These are phyloP conservation scores for Aquilaria malaccensis DNA, from an alignment of 345 rosid species.

Conservation along the genomic window DNA sequence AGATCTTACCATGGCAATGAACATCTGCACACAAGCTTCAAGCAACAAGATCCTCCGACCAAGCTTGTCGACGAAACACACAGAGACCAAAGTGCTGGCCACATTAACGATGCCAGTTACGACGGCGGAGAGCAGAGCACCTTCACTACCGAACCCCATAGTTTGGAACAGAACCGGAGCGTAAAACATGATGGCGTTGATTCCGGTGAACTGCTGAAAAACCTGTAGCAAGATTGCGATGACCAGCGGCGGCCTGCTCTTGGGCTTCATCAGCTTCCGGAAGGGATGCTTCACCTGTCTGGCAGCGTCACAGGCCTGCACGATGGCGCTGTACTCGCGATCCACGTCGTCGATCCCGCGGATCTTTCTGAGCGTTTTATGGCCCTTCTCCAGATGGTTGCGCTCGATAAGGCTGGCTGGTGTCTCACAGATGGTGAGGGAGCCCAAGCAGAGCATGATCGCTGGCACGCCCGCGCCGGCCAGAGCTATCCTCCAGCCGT, in stretches of 20 bases:
- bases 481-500: slow-evolving; percentile 39
- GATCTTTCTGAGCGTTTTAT: slow-evolving; percentile 32
- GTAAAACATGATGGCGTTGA: slow-evolving; percentile 47
- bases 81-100: slow-evolving; percentile 46
- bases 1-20: slow-evolving; percentile 23
- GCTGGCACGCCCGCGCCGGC: slow-evolving; percentile 41
- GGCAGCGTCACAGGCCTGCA: slow-evolving; percentile 29
- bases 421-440: slow-evolving; percentile 43
- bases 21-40: slow-evolving; percentile 42
- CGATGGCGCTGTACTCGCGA: slow-evolving; percentile 24
- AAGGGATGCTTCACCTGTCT: slow-evolving; percentile 36
- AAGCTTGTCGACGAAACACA: slow-evolving; percentile 46
- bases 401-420: slow-evolving; percentile 65
- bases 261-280: slow-evolving; percentile 30
- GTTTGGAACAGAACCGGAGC: slow-evolving; percentile 68
- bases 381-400: slow-evolving; percentile 35
- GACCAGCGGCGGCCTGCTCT: slow-evolving; percentile 30
- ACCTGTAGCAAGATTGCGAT: slow-evolving; percentile 31
- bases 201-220: slow-evolving; percentile 40
- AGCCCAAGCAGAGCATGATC: slow-evolving; percentile 33
- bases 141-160: slow-evolving; percentile 49
- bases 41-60: slow-evolving; percentile 59
- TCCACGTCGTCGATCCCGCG: slow-evolving; percentile 29
- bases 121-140: slow-evolving; percentile 56
- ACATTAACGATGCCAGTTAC: slow-evolving; percentile 54